phyloP scores from a whole-genome alignment of 495 filamentous ascomycete genomes.

The Cladorrhinum samala region DNA sequence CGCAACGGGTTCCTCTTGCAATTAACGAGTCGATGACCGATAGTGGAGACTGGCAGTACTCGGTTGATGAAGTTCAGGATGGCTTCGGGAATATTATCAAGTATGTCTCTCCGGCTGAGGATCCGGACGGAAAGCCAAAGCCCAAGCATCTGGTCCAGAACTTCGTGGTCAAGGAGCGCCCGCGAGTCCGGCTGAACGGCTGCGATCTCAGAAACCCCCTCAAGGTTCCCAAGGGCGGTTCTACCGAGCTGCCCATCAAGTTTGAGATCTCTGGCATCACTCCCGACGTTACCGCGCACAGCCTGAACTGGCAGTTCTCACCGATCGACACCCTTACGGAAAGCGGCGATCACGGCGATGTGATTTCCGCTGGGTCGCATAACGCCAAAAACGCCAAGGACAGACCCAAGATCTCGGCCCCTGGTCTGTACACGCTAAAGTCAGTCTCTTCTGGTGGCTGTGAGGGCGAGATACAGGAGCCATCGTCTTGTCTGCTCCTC shows the following conservation, averaged over 20 bases:
- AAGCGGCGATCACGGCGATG: conserved; percentile 56
- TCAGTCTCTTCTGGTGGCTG: conserved; percentile 74
- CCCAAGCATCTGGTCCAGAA: conserved; percentile 60
- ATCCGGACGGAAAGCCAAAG: conserved; percentile 55
- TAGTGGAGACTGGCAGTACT: conserved; percentile 78
- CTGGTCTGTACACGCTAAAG: conserved; percentile 79
- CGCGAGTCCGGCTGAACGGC: conserved; percentile 58
- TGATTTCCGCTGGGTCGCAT: conserved; percentile 47
- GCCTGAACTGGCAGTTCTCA: conserved; percentile 62
- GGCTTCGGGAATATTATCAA: conserved; percentile 80
- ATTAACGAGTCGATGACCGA: conserved; percentile 80
- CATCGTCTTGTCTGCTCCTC: conserved; percentile 79
- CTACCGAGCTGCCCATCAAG: conserved; percentile 62
- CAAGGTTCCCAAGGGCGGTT: conserved; percentile 68
- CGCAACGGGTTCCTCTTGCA: conserved; percentile 65
- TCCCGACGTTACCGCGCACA: conserved; percentile 50
- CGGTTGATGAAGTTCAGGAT: conserved; percentile 86
- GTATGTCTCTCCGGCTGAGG: conserved; percentile 62
- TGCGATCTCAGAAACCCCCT: conserved; percentile 77
- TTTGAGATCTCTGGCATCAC: conserved; percentile 56
- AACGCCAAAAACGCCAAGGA: conserved; percentile 45
- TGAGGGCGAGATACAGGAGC: conserved; percentile 81
- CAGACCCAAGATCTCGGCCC: conserved; percentile 56
- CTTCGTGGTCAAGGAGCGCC: conserved; percentile 83
- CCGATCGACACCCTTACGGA: conserved; percentile 56